Evolutionary conservation across 176 grass and related monocot species (phyloP), one percentile per base, ranked within the genome.

Genomic region (Aegilops speltoides): DNA sequence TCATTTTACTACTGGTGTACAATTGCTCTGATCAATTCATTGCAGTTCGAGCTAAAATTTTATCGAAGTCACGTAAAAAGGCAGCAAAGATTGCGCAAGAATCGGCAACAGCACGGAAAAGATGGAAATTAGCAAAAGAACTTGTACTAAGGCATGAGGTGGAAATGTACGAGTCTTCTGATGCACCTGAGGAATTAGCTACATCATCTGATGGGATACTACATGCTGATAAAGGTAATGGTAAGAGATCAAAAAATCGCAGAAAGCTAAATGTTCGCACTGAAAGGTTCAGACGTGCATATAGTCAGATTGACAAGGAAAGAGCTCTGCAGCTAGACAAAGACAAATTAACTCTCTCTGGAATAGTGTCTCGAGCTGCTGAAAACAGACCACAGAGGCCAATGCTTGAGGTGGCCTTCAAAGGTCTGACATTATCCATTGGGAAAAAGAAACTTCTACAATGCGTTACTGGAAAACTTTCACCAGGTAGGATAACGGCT

Each of bases 331-430:
- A 90, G 31, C 66, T 56, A 76, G 81, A 88, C 68, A 86, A 74
- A 15, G 81, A 90, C 54, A 87, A 88, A 24, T 65, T 90, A 82
- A 88, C 93, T 31, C 77, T 92, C 32, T 70, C 88, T 68, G 71
- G 65, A 87, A 71, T 92, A 57, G 84, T 89, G 59, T 86, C 90
- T 82, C 50, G 92, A 64, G 88, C 77, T 76, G 72, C 81, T 82
- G 86, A 84, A 77, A 68, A 29, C 73, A 88, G 91, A 64, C 43
- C 61, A 25, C 81, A 13, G 68, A 90, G 90, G 50, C 90, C 88
- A 84, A 86, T 90, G 80, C 78, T 95, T 75, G 90, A 95, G 82
- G 86, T 95, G 32, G 72, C 57, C 82, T 95, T 95, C 90, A 95
- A 84, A 71, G 90, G 76, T 85, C 61, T 95, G 84, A 91, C 88